Evolutionary conservation across 768 basidiomycete genomes (phyloP), one percentile per base, ranked within the genome.

Genomic region (Sarcomyxa edulis): DNA sequence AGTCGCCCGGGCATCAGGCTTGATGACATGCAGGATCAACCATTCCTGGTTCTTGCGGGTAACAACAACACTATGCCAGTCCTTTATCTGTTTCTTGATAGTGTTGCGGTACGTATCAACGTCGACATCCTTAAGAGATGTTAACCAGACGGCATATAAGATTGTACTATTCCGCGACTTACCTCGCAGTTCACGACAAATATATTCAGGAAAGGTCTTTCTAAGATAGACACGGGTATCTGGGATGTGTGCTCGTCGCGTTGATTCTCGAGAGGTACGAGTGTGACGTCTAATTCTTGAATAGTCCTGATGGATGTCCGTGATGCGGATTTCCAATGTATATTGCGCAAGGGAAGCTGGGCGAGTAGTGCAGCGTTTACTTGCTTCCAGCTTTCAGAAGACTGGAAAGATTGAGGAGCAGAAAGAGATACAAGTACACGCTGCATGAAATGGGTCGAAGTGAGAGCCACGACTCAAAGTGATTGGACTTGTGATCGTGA

Each of bases 171-270:
- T 16, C 29, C 14, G 12, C 11, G 1, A 44, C 71, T 56, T 54
- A 94, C 95, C 65, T 97, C 93, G 63, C 93, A 97, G 33, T 79
- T 71, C 31, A 91, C 78, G 41, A 98, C 71, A 50, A 84, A 93
- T 20, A 96, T 57, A 58, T 95, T 88, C 39, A 97, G 66, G 35
- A 98, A 62, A 0, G 95, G 92, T 48, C 78, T 84, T 54, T 94
- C 92, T 40, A 98, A 63, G 11, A 97, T 56, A 15, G 84, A 84
- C 16, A 74, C 73, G 3, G 84, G 82, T 24, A 87, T 67, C 57
- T 89, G 86, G 15, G 87, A 84, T 3, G 78, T 68, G 48, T 75
- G 75, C 56, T 87, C 88, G 47, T 86, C 85, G 29, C 80, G 76
- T 34, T 83, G 53, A 23, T 70, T 69, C 46, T 84, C 83, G 28